Conservation (phyloP, 163 green algal species). For the Chlorella variabilis region DNA sequence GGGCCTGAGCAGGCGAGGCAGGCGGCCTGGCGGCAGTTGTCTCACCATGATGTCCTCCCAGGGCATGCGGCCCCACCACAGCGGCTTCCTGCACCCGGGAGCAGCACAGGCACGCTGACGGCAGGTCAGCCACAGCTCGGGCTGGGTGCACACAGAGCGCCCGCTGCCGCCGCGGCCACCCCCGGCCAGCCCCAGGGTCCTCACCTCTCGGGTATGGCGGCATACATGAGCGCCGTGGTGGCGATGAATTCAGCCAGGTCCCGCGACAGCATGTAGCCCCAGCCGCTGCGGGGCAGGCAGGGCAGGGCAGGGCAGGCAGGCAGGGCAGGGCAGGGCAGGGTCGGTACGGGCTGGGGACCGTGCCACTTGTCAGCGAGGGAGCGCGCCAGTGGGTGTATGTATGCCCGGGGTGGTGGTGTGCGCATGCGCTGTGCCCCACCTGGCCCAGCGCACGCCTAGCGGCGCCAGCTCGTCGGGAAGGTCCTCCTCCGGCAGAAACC, state of each 20-base stretch:
- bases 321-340: not conserved
- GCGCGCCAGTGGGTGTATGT: no score
- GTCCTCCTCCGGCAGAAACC: conserved; percentile 39
- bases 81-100: conserved; percentile 36
- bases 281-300: conserved; percentile 10
- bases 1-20: not conserved
- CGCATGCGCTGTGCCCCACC: no score
- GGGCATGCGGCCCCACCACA: conserved; percentile 52
- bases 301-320: not conserved
- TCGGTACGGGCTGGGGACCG: no score
- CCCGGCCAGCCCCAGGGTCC: no score
- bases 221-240: conserved; percentile 16
- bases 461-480: conserved; percentile 29
- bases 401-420: no score
- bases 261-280: conserved; percentile 52
- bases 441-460: conserved; percentile 44
- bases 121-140: not conserved
- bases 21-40: not conserved
- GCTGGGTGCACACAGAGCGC: not conserved
- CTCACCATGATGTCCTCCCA: conserved; percentile 55
- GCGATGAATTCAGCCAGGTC: conserved; percentile 40
- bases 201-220: not conserved
- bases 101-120: not conserved
- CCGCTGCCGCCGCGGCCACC: not conserved
- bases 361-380: no score